Evolutionary conservation across 352 stramenopile genomes (phyloP).

Genomic region (Globisporangium barbulae): DNA sequence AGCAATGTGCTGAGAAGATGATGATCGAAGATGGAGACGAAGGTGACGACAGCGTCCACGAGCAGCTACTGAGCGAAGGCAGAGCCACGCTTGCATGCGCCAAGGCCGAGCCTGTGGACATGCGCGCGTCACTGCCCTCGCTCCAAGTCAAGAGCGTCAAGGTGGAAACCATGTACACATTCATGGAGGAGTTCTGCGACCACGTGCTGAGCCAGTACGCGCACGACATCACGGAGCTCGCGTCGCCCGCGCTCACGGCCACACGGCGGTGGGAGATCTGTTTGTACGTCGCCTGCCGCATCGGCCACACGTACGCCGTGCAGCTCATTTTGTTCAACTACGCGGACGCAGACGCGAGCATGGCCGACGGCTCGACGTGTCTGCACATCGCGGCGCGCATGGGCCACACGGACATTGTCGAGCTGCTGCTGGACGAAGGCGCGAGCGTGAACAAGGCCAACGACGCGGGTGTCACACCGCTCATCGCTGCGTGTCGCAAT

Average conservation of each 20-base stretch:
- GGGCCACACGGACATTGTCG: conserved; percentile 60
- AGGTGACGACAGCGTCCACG: background rate
- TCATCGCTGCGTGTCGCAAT: conserved; percentile 70
- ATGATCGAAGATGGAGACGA: conserved; percentile 29
- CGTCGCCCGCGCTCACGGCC: conserved; percentile 37
- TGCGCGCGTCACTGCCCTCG: conserved; percentile 27
- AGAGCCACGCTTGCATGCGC: conserved; percentile 10
- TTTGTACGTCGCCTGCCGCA: conserved; percentile 66
- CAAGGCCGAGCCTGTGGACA: conserved; percentile 6
- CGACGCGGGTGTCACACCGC: conserved; percentile 57
- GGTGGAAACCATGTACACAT: conserved; percentile 70
- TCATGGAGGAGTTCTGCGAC: conserved; percentile 81
- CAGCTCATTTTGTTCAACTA: conserved; percentile 78
- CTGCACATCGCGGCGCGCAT: conserved; percentile 73
- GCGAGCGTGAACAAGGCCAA: conserved; percentile 62
- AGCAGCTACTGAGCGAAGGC: background rate
- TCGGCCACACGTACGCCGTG: conserved; percentile 70
- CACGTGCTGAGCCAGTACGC: conserved; percentile 60
- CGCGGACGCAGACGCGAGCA: conserved; percentile 51
- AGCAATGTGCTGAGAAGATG: conserved; percentile 50
- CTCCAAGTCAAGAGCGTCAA: conserved; percentile 58
- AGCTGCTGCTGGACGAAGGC: conserved; percentile 60
- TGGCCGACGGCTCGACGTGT: conserved; percentile 64
- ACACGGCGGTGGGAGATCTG: conserved; percentile 70
- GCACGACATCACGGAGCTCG: conserved; percentile 57